Conservation (phyloP, 1,139 yeast genomes). For the Kurtzmaniella quercitrusa region DNA sequence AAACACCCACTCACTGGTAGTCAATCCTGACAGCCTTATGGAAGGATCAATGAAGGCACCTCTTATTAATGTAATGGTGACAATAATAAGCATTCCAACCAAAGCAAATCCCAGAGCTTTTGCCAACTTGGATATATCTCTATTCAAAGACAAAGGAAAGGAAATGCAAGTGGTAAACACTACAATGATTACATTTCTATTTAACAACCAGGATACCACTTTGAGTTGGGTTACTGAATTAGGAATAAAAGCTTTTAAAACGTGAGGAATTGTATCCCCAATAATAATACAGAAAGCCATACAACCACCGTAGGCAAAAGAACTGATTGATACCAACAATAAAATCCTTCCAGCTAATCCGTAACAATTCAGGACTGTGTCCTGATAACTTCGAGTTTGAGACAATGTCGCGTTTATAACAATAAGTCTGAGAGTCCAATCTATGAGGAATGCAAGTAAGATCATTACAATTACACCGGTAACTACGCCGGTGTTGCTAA, state of each 20-base stretch:
- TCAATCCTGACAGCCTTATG: slow-evolving; percentile 41
- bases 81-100: slow-evolving; percentile 77
- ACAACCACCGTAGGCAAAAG: slow-evolving; percentile 92
- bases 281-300: slow-evolving; percentile 92
- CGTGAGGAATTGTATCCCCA: slow-evolving; percentile 95
- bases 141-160: slow-evolving; percentile 75
- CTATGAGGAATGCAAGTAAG: slow-evolving; percentile 64
- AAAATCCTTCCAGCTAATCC: slow-evolving; percentile 69
- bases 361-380: slow-evolving; percentile 75
- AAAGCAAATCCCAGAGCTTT: slow-evolving; percentile 86
- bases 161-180: slow-evolving; percentile 70
- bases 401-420: slow-evolving; percentile 80
- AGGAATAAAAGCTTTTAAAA: slow-evolving; percentile 65
- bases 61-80: slow-evolving; percentile 63
- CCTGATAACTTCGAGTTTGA: slow-evolving; percentile 78
- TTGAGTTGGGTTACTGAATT: slow-evolving; percentile 36
- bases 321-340: slow-evolving; percentile 71
- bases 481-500: slow-evolving; percentile 70
- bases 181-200: slow-evolving; percentile 64
- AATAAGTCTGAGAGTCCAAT: slow-evolving; percentile 79
- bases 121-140: slow-evolving; percentile 82
- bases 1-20: slow-evolving; percentile 47
- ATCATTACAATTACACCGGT: slow-evolving; percentile 68
- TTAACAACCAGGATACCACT: slow-evolving; percentile 48
- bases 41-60: slow-evolving; percentile 60